Base-by-base conservation (phyloP, 1,284 basidiomycete species). In the Chondrostereum purpureum region DNA sequence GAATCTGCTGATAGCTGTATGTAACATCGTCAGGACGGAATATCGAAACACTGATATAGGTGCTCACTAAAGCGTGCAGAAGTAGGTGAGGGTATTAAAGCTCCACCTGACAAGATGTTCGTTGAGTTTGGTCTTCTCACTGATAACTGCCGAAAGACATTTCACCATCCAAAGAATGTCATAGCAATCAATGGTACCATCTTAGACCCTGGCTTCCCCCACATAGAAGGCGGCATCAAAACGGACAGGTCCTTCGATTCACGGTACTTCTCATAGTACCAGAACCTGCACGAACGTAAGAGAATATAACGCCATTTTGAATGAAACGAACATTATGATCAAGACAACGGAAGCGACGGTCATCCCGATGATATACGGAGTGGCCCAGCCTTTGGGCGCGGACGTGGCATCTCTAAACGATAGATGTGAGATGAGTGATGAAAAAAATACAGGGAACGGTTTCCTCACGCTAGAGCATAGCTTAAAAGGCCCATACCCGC, bases 181-280 rank as follows among this genome's bases (percentile, higher is more conserved):
- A 65, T 46, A 3, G 51, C 44, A 24, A 65, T 54, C 20, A 65
- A 49, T 13, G 57, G 53, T 5, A 55, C 53, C 58, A 65, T 58
- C 50, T 59, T 60, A n/a, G 59, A 54, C 14, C 55, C 55, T 3
- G 61, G 59, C 41, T 60, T 54, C 6, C 52, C 52, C 64, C 64
- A 67, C 37, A 67, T 62, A 50, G 55, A 61, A 42, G 60, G 56
- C n/a, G 65, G 65, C 39, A 67, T 51, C 17, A 67, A 52, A 17
- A 65, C 63, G 5, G 63, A 59, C 38, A 52, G 38, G 21, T 52
- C 55, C 14, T 48, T 52, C 12, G 48, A 46, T 50, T 67, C 65
- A 38, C 65, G 55, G 41, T 54, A 58, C 14, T 50, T 46, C 49
- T 67, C 64, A 52, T 62, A 67, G 35, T 52, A 55, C n/a, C 62